Evolutionary conservation across 371 early-diverging fungal genomes (phyloP).

Genomic region (Mortierella sp.): DNA sequence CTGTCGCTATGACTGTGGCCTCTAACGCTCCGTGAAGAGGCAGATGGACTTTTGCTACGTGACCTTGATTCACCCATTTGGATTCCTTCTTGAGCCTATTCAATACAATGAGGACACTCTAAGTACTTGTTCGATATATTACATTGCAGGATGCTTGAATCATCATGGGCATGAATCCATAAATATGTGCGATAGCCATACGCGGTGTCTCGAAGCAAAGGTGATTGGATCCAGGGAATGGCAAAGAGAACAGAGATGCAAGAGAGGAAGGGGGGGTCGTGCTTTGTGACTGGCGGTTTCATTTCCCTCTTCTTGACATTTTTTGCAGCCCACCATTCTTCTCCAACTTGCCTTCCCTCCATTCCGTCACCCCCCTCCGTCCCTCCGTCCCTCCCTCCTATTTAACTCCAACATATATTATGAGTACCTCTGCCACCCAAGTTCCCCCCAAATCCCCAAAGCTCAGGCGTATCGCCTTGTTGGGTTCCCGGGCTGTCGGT

Average conservation of each 20-base stretch:
- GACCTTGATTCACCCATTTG: slow-evolving; percentile 35
- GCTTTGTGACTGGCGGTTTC: background rate
- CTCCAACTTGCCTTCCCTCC: background rate
- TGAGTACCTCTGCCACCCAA: slow-evolving; percentile 46
- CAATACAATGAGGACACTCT: background rate
- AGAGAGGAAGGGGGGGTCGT: no score
- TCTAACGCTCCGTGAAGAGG: slow-evolving; percentile 1
- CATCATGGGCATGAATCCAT: background rate
- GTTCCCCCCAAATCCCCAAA: slow-evolving; percentile 57
- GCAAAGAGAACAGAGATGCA: background rate
- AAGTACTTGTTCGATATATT: background rate
- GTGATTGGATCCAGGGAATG: background rate
- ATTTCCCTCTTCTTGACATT: background rate
- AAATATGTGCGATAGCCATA: no score
- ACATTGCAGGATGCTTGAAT: background rate
- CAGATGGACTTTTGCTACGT: slow-evolving; percentile 23
- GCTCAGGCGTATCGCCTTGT: slow-evolving; percentile 78
- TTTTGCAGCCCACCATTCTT: background rate
- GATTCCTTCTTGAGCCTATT: background rate
- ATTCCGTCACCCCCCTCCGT: background rate
- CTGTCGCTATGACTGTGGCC: slow-evolving; percentile 17
- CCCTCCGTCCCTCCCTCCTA: background rate
- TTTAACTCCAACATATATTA: background rate
- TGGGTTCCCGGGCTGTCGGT: slow-evolving; percentile 91
- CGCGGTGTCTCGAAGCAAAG: no score